phyloP scores from a whole-genome alignment of 495 filamentous ascomycete genomes.

The Aspergillus homomorphus region DNA sequence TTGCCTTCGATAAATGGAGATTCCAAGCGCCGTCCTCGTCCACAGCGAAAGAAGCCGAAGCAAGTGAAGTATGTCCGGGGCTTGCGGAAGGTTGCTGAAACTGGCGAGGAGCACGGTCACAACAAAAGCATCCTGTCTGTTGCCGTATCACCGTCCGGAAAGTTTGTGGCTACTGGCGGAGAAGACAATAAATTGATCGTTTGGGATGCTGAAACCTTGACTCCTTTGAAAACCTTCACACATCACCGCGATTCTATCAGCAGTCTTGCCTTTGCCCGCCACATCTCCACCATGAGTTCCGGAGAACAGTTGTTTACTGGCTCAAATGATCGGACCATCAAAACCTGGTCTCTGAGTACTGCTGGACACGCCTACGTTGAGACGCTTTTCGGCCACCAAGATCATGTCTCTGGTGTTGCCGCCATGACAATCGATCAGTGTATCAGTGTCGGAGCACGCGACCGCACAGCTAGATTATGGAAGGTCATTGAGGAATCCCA shows the following conservation, averaged over 20 bases:
- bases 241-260: constrained; percentile 89
- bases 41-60: constrained; percentile 67
- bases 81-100: constrained; percentile 57
- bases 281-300: constrained; percentile 57
- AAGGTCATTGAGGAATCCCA: constrained; percentile 95
- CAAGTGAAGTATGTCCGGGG: constrained; percentile 64
- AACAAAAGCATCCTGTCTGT: constrained; percentile 72
- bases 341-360: constrained; percentile 71
- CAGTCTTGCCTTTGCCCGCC: constrained; percentile 76
- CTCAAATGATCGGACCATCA: constrained; percentile 84
- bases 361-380: constrained; percentile 76
- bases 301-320: constrained; percentile 85
- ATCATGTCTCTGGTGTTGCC: constrained; percentile 77
- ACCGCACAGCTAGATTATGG: constrained; percentile 92
- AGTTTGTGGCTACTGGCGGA: constrained; percentile 87
- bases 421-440: constrained; percentile 84
- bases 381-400: constrained; percentile 94
- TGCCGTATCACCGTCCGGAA: constrained; percentile 82
- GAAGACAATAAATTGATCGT: constrained; percentile 77
- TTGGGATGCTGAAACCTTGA: constrained; percentile 76
- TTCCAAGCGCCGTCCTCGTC: constrained; percentile 61
- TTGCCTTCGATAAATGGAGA: constrained; percentile 43
- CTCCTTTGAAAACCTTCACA: constrained; percentile 75
- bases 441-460: constrained; percentile 82
- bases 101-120: constrained; percentile 69